A percentile compares a stretch with the other conserved stretches of the same genome.
Conservation (phyloP, 148 eudicot species). For the Vaccinium darrowii region DNA sequence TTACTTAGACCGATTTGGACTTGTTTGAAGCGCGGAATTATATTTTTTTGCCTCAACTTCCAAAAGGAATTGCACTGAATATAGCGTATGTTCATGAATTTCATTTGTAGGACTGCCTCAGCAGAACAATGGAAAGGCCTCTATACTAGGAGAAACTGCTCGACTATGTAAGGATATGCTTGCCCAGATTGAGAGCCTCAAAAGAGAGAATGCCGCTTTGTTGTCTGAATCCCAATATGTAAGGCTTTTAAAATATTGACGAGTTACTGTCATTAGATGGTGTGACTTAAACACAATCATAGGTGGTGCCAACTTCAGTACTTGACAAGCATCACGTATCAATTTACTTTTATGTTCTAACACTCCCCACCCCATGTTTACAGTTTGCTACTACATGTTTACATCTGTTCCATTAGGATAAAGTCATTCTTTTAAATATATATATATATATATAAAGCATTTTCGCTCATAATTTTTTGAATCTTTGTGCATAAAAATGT, state of each 20-base stretch:
- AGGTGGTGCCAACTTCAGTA: background rate
- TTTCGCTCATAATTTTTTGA: too few relatives aligned
- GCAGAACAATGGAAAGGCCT: conserved; percentile 72
- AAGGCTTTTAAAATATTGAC: background rate
- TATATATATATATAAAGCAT: too few relatives aligned
- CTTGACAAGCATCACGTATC: background rate
- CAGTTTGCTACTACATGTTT: too few relatives aligned
- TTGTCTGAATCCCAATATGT: conserved; percentile 53
- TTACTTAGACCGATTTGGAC: background rate
- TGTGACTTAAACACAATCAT: background rate
- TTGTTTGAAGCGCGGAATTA: conserved; percentile 5
- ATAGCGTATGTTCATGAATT: background rate
- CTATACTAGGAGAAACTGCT: conserved; percentile 57
- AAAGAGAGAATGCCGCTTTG: conserved; percentile 63
- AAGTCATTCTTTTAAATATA: too few relatives aligned
- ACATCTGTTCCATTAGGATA: too few relatives aligned
- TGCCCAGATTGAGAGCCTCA: conserved; percentile 57
- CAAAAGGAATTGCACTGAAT: background rate
- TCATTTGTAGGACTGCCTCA: conserved; percentile 52
- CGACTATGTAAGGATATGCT: conserved; percentile 54
- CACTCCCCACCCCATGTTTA: too few relatives aligned
- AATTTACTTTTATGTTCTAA: too few relatives aligned
- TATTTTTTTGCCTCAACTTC: background rate
- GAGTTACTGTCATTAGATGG: background rate
- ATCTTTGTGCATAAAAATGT: too few relatives aligned